Conservation (phyloP, 495 filamentous ascomycete species). For the Penicillium longicatenatum region DNA sequence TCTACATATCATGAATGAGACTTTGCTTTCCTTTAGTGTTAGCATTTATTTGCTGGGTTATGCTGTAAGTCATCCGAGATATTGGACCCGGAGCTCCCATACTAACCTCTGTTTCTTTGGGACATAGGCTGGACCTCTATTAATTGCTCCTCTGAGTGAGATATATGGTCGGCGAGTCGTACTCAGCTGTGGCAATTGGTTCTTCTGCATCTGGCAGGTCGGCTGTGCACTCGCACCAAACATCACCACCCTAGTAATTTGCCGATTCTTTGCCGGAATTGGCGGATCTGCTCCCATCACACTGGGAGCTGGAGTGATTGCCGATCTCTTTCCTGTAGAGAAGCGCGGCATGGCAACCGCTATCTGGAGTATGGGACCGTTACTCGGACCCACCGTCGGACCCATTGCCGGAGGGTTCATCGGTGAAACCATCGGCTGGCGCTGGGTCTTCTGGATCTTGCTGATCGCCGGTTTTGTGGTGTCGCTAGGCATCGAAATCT, state of each 20-base stretch:
- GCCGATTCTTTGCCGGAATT: conserved; percentile 65
- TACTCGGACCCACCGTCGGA: conserved; percentile 53
- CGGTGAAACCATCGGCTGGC: conserved; percentile 55
- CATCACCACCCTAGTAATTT: conserved; percentile 59
- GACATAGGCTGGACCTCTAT: conserved; percentile 37
- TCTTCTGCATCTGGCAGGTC: conserved; percentile 62
- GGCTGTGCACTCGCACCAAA: conserved; percentile 67
- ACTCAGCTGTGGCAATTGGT: conserved; percentile 51
- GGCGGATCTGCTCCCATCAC: conserved; percentile 53
- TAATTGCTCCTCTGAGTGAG: conserved; percentile 53
- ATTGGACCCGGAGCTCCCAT: neutral
- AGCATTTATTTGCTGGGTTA: conserved; percentile 63
- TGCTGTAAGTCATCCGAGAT: conserved; percentile 33
- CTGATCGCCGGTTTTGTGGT: conserved; percentile 48
- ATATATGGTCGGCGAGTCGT: conserved; percentile 57
- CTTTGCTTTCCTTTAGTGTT: conserved; percentile 52
- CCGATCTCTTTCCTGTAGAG: conserved; percentile 58
- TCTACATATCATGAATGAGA: conserved; percentile 57
- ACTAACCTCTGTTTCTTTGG: neutral
- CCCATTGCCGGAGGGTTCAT: conserved; percentile 59
- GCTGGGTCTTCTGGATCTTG: conserved; percentile 65
- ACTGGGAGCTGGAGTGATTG: conserved; percentile 55
- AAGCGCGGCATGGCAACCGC: conserved; percentile 62
- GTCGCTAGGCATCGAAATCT: conserved; percentile 42
- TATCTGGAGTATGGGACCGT: conserved; percentile 53